Evolutionary conservation across 805 yeast species (phyloP), one percentile per base, ranked within the genome.

Genomic region (Komagataella ulmi): DNA sequence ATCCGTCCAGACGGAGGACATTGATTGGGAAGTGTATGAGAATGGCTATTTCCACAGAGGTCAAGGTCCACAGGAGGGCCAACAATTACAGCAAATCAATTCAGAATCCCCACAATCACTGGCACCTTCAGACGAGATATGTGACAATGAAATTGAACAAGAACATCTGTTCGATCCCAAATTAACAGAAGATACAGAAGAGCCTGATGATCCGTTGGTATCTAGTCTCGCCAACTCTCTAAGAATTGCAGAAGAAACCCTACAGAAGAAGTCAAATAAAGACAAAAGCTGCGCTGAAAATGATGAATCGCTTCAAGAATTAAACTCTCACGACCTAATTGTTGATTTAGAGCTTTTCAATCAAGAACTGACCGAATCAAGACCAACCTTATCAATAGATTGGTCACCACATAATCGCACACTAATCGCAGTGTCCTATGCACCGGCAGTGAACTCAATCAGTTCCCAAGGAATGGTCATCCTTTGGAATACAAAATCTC

Each of bases 361-460:
- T 19, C 47, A 47, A 1, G 51, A 49, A 2, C 30, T 53, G 2
- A 51, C 55, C 0, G 46, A 49, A 3, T 53, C 49, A 6, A 54
- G 57, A 49, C 53, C 60, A 12, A 54, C 66, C 2, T 56, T 54
- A 1, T 57, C 60, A 7, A 52, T 69, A 12, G 70, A 66, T 46
- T 55, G 62, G 53, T 65, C 70, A 2, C 61, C 65, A 1, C 62
- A 56, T 46, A 57, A 56, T 49, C 61, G 62, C 1, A 65, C 65
- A 30, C 56, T 65, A 8, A 52, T 67, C 6, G 58, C 62, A 10
- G 65, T 57, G 1, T 47, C 62, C 3, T 63, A 63, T 50, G 30
- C 58, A 7, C 46, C 53, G 7, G 19, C 48, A 17, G 7, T 52
- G 7, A 51, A 30, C 17, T 52, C 45, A 54, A 18, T 6, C 24